phyloP scores from a whole-genome alignment of 495 filamentous ascomycete genomes.

The Niebla homalea region DNA sequence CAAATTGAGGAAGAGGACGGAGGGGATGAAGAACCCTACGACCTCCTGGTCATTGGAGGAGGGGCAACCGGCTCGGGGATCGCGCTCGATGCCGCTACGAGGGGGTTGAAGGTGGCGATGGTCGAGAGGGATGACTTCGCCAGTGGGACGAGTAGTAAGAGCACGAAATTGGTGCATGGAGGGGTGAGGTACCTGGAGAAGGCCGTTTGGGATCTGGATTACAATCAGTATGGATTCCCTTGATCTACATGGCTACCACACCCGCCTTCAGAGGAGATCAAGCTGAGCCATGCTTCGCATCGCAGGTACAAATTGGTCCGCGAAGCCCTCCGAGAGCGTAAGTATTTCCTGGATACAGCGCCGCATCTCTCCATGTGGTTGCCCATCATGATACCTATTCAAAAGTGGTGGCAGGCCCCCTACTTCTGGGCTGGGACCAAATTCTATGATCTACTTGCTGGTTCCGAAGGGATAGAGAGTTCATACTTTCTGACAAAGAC shows the following conservation, averaged over 20 bases:
- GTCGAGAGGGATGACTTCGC: constrained; percentile 96
- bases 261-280: background rate
- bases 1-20: background rate
- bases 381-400: constrained; percentile 92
- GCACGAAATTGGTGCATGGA: constrained; percentile 93
- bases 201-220: constrained; percentile 92
- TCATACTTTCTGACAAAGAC: constrained; percentile 93
- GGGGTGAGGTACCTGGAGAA: constrained; percentile 95
- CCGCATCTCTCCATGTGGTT: constrained; percentile 91
- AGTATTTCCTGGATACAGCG: constrained; percentile 91
- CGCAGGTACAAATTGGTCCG: constrained; percentile 69
- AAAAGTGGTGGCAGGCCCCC: constrained; percentile 94
- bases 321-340: constrained; percentile 90
- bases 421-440: constrained; percentile 98
- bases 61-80: constrained; percentile 90
- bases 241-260: background rate
- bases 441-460: constrained; percentile 85
- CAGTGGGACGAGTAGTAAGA: constrained; percentile 88
- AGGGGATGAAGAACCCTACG: constrained; percentile 46
- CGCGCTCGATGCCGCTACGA: constrained; percentile 83
- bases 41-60: constrained; percentile 80
- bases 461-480: constrained; percentile 90
- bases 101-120: constrained; percentile 83
- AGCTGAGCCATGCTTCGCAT: constrained; percentile 7
- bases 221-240: constrained; percentile 57